These are phyloP conservation scores for Phallus indusiatus DNA, from an alignment of 768 basidiomycete genomes.

Conservation along the genomic window DNA sequence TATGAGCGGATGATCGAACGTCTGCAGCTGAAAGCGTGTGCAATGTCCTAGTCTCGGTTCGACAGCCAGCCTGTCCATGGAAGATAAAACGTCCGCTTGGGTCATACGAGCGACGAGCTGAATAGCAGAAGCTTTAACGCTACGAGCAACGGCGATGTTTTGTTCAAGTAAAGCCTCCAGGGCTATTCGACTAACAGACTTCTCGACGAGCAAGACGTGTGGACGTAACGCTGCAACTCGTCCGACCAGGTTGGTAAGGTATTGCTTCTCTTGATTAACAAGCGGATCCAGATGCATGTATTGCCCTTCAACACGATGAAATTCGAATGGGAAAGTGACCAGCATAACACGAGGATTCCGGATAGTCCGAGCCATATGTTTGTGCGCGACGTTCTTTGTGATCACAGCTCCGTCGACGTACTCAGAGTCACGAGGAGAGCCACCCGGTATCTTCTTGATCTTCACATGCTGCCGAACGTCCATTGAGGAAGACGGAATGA, in stretches of 20 bases:
- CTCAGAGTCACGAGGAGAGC: slow-evolving; percentile 85
- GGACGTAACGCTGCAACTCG: slow-evolving; percentile 89
- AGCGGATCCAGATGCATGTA: slow-evolving; percentile 90
- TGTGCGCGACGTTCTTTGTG: slow-evolving; percentile 96
- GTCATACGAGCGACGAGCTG: slow-evolving; percentile 88
- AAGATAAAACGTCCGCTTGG: slow-evolving; percentile 89
- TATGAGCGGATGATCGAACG: slow-evolving; percentile 89
- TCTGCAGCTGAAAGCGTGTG: slow-evolving; percentile 75
- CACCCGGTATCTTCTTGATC: slow-evolving; percentile 97
- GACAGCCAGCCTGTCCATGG: slow-evolving; percentile 86
- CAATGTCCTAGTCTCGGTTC: slow-evolving; percentile 90
- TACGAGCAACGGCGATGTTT: slow-evolving; percentile 83
- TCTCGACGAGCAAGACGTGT: slow-evolving; percentile 86
- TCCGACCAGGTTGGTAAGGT: slow-evolving; percentile 76
- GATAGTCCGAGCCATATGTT: slow-evolving; percentile 78
- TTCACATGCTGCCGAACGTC: slow-evolving; percentile 93
- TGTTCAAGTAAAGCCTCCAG: slow-evolving; percentile 77
- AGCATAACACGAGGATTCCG: slow-evolving; percentile 92
- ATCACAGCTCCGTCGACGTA: slow-evolving; percentile 96
- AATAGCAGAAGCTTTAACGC: slow-evolving; percentile 82
- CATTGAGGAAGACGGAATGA: slow-evolving; percentile 82
- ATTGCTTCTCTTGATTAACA: slow-evolving; percentile 86
- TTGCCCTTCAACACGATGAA: slow-evolving; percentile 85
- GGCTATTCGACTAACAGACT: slow-evolving; percentile 84
- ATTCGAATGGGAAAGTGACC: slow-evolving; percentile 91